A percentile compares a stretch with the other conserved stretches of the same genome.
These are phyloP conservation scores for Neckera pumila DNA, from an alignment of 225 moss, liverwort and hornwort genomes.

Conservation along the genomic window DNA sequence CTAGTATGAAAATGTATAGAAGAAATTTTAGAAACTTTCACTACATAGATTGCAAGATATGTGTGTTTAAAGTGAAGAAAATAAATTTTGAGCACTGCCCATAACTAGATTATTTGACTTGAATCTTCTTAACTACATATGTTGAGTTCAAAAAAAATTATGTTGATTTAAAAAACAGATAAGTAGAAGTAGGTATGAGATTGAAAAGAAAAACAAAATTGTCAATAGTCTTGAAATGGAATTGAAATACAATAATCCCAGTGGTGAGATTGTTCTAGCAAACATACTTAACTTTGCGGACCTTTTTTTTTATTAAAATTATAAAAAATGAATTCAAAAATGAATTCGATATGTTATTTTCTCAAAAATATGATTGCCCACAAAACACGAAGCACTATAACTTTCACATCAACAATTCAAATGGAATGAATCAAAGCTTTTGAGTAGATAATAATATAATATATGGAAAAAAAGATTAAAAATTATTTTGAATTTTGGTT, in stretches of 20 bases:
- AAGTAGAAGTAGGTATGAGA: background rate
- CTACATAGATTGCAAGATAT: background rate
- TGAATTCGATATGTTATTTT: fast-evolving
- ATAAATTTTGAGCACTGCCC: fast-evolving
- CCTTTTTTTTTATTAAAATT: background rate
- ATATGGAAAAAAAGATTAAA: background rate
- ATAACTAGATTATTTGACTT: background rate
- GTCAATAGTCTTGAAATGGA: background rate
- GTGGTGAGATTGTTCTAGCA: background rate
- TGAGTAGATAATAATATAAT: background rate
- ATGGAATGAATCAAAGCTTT: background rate
- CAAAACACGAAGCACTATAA: background rate
- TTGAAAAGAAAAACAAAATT: background rate
- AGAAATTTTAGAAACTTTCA: background rate
- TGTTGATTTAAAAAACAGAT: background rate
- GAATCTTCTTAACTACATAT: background rate
- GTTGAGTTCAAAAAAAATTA: too few species aligned
- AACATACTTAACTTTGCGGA: fast-evolving
- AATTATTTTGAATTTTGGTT: background rate
- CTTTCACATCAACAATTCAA: background rate
- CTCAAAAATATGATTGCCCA: background rate
- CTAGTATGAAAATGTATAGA: background rate
- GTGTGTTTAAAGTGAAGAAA: background rate
- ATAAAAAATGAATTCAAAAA: background rate
- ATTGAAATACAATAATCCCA: background rate